Evolutionary conservation across 2,329 filamentous ascomycete species (phyloP).

Genomic region (Trichoderma aggressivum): DNA sequence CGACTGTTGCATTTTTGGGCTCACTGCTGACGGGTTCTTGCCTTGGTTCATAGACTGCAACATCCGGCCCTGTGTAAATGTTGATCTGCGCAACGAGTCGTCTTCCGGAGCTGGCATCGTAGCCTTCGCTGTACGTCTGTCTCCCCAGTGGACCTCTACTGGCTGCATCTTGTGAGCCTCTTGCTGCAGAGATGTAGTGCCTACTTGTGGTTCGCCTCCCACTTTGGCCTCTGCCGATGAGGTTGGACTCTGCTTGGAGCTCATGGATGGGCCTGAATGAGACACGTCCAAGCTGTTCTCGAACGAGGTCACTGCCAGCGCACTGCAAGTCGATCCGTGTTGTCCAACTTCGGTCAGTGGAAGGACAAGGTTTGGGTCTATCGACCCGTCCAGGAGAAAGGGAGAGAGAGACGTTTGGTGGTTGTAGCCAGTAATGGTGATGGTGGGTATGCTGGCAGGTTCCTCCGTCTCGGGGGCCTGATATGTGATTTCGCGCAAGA

Average conservation of each 20-base stretch:
- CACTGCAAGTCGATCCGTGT: conserved; percentile 25
- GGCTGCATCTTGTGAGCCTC: conserved; percentile 2
- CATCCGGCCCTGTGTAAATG: conserved; percentile 21
- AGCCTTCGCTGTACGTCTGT: neutral
- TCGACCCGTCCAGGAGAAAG: conserved; percentile 1
- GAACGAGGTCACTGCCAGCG: conserved; percentile 22
- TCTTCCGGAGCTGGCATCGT: neutral
- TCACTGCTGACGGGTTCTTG: neutral
- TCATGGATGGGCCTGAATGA: conserved; percentile 26
- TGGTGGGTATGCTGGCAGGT: conserved; percentile 58
- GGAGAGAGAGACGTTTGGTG: conserved; percentile 26
- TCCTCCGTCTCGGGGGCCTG: conserved; percentile 25
- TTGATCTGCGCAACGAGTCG: conserved; percentile 30
- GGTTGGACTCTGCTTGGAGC: conserved; percentile 26
- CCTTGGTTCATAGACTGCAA: neutral
- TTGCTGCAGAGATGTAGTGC: conserved; percentile 11
- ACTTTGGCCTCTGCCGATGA: conserved; percentile 9
- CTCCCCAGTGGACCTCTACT: neutral
- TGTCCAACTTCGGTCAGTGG: neutral
- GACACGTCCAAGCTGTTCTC: conserved; percentile 21
- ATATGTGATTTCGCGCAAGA: conserved; percentile 24
- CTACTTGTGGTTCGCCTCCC: conserved; percentile 20
- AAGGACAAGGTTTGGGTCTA: neutral
- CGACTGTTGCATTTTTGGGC: neutral
- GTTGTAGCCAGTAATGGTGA: conserved; percentile 58